Percentiles rank a stretch among this genome's conserved stretches.
phyloP scores from a whole-genome alignment of 164 flowering plant genomes.

The Warburgia ugandensis region DNA sequence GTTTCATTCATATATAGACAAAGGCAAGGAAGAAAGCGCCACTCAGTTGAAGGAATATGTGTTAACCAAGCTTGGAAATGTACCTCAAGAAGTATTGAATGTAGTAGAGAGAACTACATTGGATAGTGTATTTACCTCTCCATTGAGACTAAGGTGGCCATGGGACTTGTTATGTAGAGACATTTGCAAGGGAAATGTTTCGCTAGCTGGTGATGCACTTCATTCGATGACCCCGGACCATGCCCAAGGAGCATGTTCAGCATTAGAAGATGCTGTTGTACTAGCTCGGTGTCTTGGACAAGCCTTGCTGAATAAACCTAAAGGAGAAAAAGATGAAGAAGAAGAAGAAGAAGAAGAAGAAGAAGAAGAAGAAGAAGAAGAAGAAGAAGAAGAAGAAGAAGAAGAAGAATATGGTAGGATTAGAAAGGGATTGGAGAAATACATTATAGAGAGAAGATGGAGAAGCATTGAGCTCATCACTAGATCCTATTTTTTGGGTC shows the following conservation, averaged over 20 bases:
- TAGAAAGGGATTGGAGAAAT: constrained; percentile 9
- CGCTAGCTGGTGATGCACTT: constrained; percentile 48
- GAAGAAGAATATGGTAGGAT: constrained; percentile 44
- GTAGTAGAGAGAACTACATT: constrained; percentile 21
- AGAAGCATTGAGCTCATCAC: constrained; percentile 9
- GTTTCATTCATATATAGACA: constrained; percentile 17
- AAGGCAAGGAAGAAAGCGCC: constrained; percentile 24
- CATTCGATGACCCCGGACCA: constrained; percentile 53
- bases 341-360: too few relatives aligned
- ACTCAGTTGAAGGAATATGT: constrained; percentile 33
- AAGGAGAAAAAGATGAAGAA: too few relatives aligned
- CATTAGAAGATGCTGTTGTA: constrained; percentile 8
- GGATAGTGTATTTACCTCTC: constrained; percentile 17
- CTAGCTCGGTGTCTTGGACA: constrained; percentile 15
- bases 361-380: too few relatives aligned
- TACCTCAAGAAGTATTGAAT: constrained; percentile 17
- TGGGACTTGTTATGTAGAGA: constrained; percentile 32
- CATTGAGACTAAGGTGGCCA: constrained; percentile 27
- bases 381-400: constrained; percentile 30
- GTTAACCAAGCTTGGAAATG: constrained; percentile 23
- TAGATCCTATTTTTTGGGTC: constrained; percentile 13
- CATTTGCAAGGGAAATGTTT: constrained; percentile 31
- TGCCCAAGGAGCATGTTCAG: constrained; percentile 12
- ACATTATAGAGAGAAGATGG: constrained; percentile 14
- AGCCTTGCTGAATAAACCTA: too few relatives aligned